Base-by-base conservation (phyloP, 129 eudicot species). In the Artemisia annua region DNA sequence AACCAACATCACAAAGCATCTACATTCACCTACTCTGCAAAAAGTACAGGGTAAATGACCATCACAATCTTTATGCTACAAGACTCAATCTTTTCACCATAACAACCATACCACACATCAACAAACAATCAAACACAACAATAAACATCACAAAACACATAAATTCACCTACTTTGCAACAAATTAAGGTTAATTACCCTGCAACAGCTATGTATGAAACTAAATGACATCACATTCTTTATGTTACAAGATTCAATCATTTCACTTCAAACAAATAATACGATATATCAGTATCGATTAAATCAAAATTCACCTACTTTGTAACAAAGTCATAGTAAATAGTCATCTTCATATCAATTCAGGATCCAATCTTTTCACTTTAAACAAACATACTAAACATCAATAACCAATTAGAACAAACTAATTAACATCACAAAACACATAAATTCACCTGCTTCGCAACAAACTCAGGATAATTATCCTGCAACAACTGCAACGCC, bases 401-500 rank as follows among this genome's bases (percentile, higher is more conserved):
- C 24, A 16, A 55, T 16, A 55, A 55, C 20, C 60, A 55, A 55
- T 16, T n/a, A 52, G 32, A 51, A 53, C 43, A 53, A 2, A 1
- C 32, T n/a, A 39, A 10, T 18, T 3, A 3, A 39, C 39, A 12
- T 43, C 54, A 22, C 2, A 3, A 43, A 65, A 32, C 43, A 32
- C 7, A 1, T 32, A 6, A 39, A 39, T 7, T 39, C 9, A 39
- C 46, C 46, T 39, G 46, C 75, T 84, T 91, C 1, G 97, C 92
- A 10, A 85, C 90, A 55, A 91, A 83, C 66, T 91, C 97, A 4
- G 97, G 97, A 66, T 91, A 91, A 55, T 91, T 91, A 44, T 91
- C 97, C 81, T 91, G 97, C 48, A 91, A 78, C 78, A 91, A 81
- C 43, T 80, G 85, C 55, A 91, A 73, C n/a, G 95, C 91, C 56